phyloP scores from a whole-genome alignment of 495 filamentous ascomycete species.

The Penicillium odoratum region DNA sequence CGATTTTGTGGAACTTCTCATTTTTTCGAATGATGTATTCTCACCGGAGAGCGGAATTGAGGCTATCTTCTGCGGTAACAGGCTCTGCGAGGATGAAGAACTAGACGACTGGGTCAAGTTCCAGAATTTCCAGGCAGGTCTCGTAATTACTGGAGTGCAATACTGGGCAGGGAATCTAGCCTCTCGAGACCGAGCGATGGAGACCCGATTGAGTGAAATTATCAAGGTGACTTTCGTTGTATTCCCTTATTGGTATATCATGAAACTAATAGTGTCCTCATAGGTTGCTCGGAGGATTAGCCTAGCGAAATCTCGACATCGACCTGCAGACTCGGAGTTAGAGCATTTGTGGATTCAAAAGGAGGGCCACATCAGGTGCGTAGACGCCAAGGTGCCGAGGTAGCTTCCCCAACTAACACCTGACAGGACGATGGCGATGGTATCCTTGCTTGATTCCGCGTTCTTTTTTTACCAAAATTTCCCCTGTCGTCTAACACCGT shows the following conservation, averaged over 20 bases:
- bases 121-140: slow-evolving; percentile 46
- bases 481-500: slow-evolving; percentile 39
- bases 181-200: slow-evolving; percentile 45
- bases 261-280: neutral
- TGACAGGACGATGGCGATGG: slow-evolving; percentile 35
- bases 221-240: slow-evolving; percentile 30
- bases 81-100: slow-evolving; percentile 23
- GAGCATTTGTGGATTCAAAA: slow-evolving; percentile 46
- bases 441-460: slow-evolving; percentile 43
- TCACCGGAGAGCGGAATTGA: slow-evolving; percentile 44
- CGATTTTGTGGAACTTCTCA: slow-evolving; percentile 48
- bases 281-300: slow-evolving; percentile 40
- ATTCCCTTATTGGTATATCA: no score
- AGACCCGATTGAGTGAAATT: slow-evolving; percentile 45
- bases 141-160: slow-evolving; percentile 42
- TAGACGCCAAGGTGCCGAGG: neutral
- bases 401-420: slow-evolving; percentile 12
- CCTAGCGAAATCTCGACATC: slow-evolving; percentile 36
- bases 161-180: slow-evolving; percentile 47
- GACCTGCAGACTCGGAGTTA: slow-evolving; percentile 23
- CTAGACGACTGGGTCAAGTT: slow-evolving; percentile 40
- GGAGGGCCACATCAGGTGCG: slow-evolving; percentile 45
- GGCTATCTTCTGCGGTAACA: slow-evolving; percentile 26
- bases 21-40: slow-evolving; percentile 46
- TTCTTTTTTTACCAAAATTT: slow-evolving; percentile 50